A percentile compares a stretch with the other conserved stretches of the same genome.
phyloP scores from a whole-genome alignment of 371 early-diverging fungal species.

The Actinomortierella wolfii region DNA sequence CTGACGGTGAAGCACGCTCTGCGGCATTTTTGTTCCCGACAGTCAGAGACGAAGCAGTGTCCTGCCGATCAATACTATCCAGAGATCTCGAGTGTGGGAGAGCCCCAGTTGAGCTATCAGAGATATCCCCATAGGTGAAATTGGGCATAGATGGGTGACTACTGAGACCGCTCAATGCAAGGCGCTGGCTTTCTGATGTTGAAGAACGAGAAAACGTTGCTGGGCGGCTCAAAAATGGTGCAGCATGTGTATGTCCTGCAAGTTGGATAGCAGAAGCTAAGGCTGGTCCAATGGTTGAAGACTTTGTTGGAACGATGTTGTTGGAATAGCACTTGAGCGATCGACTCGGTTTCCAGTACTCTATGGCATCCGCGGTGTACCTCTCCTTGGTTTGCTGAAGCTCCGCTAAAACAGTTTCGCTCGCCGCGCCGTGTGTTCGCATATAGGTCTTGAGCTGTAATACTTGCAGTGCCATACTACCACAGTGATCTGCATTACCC shows the following conservation, averaged over 20 bases:
- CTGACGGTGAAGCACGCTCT: too few species aligned
- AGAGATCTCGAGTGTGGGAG: too few species aligned
- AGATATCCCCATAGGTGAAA: too few species aligned
- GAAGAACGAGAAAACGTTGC: conserved; percentile 22
- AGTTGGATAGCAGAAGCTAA: conserved; percentile 17
- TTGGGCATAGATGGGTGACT: too few species aligned
- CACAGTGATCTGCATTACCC: conserved; percentile 43
- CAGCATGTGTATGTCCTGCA: conserved; percentile 15
- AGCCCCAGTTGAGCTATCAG: too few species aligned
- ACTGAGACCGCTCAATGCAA: neutral
- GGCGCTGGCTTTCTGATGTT: conserved; percentile 3
- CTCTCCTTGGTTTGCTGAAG: conserved; percentile 42
- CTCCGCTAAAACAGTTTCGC: conserved; percentile 16
- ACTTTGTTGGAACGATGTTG: conserved; percentile 1
- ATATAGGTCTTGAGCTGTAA: conserved; percentile 44
- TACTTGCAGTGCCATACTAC: conserved; percentile 40
- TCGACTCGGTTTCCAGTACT: conserved; percentile 46
- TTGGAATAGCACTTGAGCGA: conserved; percentile 38
- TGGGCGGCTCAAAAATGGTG: conserved; percentile 9
- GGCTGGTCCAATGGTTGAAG: conserved; percentile 16
- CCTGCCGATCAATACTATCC: too few species aligned
- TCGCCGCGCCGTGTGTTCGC: conserved; percentile 36
- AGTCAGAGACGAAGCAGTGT: too few species aligned
- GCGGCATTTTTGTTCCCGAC: too few species aligned
- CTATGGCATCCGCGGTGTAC: conserved; percentile 35